A percentile compares a stretch with the other conserved stretches of the same genome.
These are phyloP conservation scores for Curvularia verruculosa DNA, from an alignment of 2,329 filamentous ascomycete species.

Conservation along the genomic window DNA sequence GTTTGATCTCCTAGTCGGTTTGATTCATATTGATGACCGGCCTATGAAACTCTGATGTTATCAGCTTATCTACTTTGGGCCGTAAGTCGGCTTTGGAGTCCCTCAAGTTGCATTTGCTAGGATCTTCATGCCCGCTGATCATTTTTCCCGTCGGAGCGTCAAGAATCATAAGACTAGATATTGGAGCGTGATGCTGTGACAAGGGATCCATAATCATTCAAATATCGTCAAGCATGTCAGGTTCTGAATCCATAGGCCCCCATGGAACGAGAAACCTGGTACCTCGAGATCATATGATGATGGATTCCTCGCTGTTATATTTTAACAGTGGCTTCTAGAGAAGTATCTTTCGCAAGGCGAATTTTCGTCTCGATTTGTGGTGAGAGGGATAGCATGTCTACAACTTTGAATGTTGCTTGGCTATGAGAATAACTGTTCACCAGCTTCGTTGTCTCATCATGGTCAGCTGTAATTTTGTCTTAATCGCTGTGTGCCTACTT, in stretches of 20 bases:
- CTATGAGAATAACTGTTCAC: constrained; percentile 6
- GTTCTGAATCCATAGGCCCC: constrained; percentile 2
- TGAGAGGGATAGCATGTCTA: neutral
- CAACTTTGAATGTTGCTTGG: constrained; percentile 1
- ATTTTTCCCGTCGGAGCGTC: constrained; percentile 1
- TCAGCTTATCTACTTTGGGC: neutral
- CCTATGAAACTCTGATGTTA: neutral
- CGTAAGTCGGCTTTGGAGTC: constrained; percentile 1
- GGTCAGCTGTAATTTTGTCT: neutral
- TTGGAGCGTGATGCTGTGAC: neutral
- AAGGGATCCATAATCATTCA: neutral
- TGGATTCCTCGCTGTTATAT: neutral
- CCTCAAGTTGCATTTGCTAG: constrained; percentile 1
- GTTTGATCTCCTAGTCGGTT: neutral
- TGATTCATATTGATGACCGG: neutral
- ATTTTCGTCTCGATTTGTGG: neutral
- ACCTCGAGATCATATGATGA: constrained; percentile 4
- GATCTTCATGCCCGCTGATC: neutral
- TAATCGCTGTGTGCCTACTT: neutral
- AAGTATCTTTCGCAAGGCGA: neutral
- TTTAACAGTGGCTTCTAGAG: neutral
- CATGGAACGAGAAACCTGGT: constrained; percentile 6
- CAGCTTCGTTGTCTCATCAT: neutral
- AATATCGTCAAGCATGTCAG: neutral
- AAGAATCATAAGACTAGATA: neutral